These are phyloP conservation scores for Oryza brachyantha DNA, from an alignment of 176 grass and related monocot genomes.

Conservation along the genomic window DNA sequence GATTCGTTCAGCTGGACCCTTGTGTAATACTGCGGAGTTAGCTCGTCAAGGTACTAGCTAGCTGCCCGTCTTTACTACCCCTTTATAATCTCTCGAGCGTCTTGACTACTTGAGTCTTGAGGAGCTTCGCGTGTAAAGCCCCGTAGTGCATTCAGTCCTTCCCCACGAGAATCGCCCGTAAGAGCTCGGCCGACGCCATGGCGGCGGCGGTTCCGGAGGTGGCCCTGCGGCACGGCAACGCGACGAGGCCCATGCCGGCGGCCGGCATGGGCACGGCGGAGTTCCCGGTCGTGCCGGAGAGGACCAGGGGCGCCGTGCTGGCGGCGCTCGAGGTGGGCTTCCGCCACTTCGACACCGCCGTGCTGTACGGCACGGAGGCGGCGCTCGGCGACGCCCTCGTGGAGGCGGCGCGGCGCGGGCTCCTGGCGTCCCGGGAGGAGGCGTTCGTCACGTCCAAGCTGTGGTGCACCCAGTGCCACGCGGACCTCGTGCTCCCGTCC, in stretches of 20 bases:
- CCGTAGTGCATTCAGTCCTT: too few species aligned
- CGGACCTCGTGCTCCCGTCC: slow-evolving; percentile 50
- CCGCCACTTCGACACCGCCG: slow-evolving; percentile 73
- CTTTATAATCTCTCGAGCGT: too few species aligned
- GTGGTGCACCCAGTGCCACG: slow-evolving; percentile 63
- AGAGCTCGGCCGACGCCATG: background rate
- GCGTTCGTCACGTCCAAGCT: slow-evolving; percentile 80
- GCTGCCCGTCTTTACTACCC: too few species aligned
- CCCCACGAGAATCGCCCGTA: too few species aligned
- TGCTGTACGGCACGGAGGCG: slow-evolving; percentile 40
- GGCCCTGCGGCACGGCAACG: slow-evolving; percentile 26
- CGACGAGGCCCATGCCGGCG: slow-evolving; percentile 45
- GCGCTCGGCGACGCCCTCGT: slow-evolving; percentile 41
- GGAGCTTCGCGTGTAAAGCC: too few species aligned
- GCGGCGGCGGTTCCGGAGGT: slow-evolving; percentile 25
- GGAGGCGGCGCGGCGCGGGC: slow-evolving; percentile 33
- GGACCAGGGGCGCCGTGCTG: slow-evolving; percentile 31
- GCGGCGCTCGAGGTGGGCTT: slow-evolving; percentile 54
- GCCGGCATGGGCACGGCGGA: slow-evolving; percentile 48
- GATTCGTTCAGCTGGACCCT: too few species aligned
- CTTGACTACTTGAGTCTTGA: too few species aligned
- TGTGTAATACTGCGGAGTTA: too few species aligned
- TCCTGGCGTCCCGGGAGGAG: slow-evolving; percentile 49
- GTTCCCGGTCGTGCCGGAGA: background rate
- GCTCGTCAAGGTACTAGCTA: too few species aligned